Conservation (phyloP, 805 yeast genomes). For the Wickerhamomyces canadensis region DNA sequence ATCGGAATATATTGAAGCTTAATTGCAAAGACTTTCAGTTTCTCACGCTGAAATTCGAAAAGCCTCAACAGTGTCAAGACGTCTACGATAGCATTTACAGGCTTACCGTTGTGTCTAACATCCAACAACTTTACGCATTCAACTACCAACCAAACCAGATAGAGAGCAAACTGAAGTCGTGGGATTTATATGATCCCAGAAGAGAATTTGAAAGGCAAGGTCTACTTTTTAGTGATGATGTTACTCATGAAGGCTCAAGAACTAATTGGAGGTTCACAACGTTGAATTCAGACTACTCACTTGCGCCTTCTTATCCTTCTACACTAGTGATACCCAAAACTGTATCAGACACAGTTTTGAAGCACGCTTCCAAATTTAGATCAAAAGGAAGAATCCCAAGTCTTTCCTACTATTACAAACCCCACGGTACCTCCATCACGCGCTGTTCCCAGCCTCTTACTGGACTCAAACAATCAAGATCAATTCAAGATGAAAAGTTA, state of each 20-base stretch:
- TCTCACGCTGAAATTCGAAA: constrained; percentile 67
- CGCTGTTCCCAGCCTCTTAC: constrained; percentile 92
- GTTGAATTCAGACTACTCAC: constrained; percentile 57
- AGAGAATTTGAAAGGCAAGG: constrained; percentile 77
- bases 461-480: constrained; percentile 81
- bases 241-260: background rate
- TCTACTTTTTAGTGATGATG: constrained; percentile 27
- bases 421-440: constrained; percentile 72
- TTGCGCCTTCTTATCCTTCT: constrained; percentile 75
- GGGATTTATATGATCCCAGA: constrained; percentile 61
- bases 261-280: constrained; percentile 64
- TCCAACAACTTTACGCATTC: constrained; percentile 72
- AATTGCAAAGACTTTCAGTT: constrained; percentile 83
- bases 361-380: constrained; percentile 79
- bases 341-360: constrained; percentile 75
- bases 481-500: constrained; percentile 86
- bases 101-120: constrained; percentile 49
- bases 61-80: constrained; percentile 54
- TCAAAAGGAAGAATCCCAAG: constrained; percentile 85
- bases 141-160: constrained; percentile 69
- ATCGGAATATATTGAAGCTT: constrained; percentile 53
- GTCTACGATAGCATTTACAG: constrained; percentile 69
- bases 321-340: constrained; percentile 63
- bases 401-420: constrained; percentile 65
- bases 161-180: constrained; percentile 61